These are phyloP conservation scores for Acephala macrosclerotiorum DNA, from an alignment of 2,329 filamentous ascomycete species.

Conservation along the genomic window DNA sequence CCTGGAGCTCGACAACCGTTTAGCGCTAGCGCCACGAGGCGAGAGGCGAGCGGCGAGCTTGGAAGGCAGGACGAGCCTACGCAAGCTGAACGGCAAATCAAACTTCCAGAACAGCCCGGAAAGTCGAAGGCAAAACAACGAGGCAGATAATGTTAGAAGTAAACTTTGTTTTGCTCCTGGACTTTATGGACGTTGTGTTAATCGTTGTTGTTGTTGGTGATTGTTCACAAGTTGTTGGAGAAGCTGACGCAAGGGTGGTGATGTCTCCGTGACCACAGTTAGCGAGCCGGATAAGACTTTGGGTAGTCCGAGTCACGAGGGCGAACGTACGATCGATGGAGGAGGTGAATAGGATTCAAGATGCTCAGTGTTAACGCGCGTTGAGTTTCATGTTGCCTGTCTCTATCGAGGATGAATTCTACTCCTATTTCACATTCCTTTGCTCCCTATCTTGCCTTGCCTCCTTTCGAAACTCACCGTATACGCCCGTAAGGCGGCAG, in stretches of 20 bases:
- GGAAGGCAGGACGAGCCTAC: conserved; percentile 23
- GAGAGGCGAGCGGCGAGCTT: background rate
- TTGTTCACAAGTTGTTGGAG: no score
- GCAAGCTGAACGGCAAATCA: conserved; percentile 29
- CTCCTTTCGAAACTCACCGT: background rate
- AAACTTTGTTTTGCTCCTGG: background rate
- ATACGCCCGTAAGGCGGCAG: conserved; percentile 9
- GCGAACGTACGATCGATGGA: background rate
- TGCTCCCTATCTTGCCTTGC: background rate
- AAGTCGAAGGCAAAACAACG: conserved; percentile 16
- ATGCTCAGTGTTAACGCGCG: background rate
- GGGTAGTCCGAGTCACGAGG: conserved; percentile 19
- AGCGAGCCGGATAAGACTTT: conserved; percentile 19
- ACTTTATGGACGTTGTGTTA: background rate
- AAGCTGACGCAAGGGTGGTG: background rate
- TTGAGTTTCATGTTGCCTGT: background rate
- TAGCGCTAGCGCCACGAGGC: no score
- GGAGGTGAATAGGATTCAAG: background rate
- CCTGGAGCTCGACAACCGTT: conserved; percentile 32
- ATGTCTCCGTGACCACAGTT: background rate
- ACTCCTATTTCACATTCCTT: background rate
- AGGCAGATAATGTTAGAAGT: background rate
- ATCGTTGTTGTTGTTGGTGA: background rate
- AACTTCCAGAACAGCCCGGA: conserved; percentile 28
- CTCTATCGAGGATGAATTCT: background rate